Conservation (phyloP, 2,329 filamentous ascomycete species). For the Tolypocladium guangdongense region DNA sequence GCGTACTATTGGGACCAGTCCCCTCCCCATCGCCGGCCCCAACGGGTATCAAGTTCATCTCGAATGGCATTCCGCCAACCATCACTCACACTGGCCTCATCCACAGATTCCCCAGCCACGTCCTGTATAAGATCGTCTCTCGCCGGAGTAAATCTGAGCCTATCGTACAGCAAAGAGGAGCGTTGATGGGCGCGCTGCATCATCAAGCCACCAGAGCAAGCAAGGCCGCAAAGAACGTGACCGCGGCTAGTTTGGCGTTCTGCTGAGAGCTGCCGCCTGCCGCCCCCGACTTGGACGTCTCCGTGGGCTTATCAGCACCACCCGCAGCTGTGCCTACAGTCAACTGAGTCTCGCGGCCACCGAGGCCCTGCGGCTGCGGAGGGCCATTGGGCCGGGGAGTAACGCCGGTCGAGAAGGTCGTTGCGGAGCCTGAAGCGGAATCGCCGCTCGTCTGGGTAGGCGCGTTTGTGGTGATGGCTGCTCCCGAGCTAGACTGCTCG, state of each 20-base stretch:
- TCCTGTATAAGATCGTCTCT: neutral
- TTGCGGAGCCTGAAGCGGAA: constrained; percentile 1
- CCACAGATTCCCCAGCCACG: neutral
- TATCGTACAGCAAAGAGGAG: neutral
- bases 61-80: neutral
- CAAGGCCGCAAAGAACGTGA: neutral
- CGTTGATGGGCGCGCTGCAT: neutral
- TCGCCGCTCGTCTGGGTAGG: neutral
- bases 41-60: constrained; percentile 1
- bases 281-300: constrained; percentile 5
- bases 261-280: neutral
- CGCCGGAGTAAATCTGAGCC: neutral
- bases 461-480: neutral
- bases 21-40: neutral
- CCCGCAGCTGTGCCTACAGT: neutral
- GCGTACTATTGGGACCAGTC: neutral
- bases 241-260: neutral
- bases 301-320: constrained; percentile 2
- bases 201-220: constrained; percentile 1
- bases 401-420: neutral
- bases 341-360: constrained; percentile 9
- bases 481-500: neutral
- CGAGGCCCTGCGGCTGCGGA: constrained; percentile 6
- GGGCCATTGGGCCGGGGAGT: neutral
- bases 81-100: neutral